A percentile compares a stretch with the other conserved stretches of the same genome.
phyloP scores from a whole-genome alignment of 345 rosid genomes.

The Eucalyptus brandiana region DNA sequence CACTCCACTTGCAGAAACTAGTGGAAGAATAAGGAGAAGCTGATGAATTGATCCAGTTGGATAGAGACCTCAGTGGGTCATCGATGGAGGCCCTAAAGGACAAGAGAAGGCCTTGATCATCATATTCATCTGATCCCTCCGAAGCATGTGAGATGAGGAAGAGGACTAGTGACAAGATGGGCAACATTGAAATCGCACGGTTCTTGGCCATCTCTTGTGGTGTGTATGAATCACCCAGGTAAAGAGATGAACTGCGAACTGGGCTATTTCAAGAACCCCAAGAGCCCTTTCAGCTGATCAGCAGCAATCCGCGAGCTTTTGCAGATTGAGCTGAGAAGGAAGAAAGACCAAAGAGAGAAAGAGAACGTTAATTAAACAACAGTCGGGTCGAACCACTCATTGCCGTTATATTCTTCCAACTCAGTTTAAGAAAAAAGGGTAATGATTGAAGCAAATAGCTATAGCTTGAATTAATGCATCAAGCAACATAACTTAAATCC shows the following conservation, averaged over 20 bases:
- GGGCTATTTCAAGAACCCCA: neutral
- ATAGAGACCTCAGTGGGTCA: slow-evolving; percentile 54
- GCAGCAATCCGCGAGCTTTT: neutral
- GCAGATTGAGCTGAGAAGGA: neutral
- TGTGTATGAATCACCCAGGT: neutral
- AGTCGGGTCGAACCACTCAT: neutral
- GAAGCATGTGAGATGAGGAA: slow-evolving; percentile 6
- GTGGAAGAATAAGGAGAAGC: slow-evolving; percentile 10
- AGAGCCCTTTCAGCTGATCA: neutral
- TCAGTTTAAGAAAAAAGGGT: neutral
- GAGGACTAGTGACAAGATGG: slow-evolving; percentile 11
- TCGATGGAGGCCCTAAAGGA: slow-evolving; percentile 50
- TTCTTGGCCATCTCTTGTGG: slow-evolving; percentile 11
- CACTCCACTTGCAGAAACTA: slow-evolving; percentile 51
- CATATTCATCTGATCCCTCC: slow-evolving; percentile 10
- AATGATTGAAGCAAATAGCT: neutral
- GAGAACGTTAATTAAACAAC: neutral
- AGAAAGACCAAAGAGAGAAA: neutral
- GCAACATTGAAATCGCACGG: slow-evolving; percentile 1
- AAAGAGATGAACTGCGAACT: neutral
- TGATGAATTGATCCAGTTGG: slow-evolving; percentile 42
- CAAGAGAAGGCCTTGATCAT: slow-evolving; percentile 52
- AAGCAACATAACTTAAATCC: neutral
- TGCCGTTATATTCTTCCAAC: neutral
- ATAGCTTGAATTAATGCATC: neutral